These are phyloP conservation scores for Zizania latifolia DNA, from an alignment of 176 grass and related monocot genomes.

Conservation along the genomic window DNA sequence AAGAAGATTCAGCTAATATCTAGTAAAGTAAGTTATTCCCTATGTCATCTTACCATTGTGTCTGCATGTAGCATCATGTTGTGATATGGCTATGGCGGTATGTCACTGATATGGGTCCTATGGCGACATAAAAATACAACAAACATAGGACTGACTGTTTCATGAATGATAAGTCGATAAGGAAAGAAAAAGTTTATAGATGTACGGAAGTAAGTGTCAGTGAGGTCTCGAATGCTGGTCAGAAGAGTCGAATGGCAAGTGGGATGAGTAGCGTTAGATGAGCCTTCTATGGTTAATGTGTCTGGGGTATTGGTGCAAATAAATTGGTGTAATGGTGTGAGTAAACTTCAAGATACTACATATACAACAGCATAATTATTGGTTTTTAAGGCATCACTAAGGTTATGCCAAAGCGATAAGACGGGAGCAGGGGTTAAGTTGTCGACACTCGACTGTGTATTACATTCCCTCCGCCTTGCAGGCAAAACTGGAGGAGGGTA, in stretches of 20 bases:
- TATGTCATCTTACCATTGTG: neutral
- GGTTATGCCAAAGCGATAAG: too few relatives aligned
- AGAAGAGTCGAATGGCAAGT: neutral
- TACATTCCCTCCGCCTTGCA: too few relatives aligned
- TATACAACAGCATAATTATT: too few relatives aligned
- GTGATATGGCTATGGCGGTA: neutral
- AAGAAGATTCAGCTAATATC: slow-evolving; percentile 54
- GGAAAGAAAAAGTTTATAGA: neutral
- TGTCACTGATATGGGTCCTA: neutral
- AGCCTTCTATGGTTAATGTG: neutral
- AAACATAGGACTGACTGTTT: neutral
- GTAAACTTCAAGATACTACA: neutral
- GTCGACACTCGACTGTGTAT: too few relatives aligned
- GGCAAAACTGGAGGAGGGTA: too few relatives aligned
- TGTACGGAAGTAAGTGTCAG: too few relatives aligned
- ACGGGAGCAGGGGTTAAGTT: too few relatives aligned
- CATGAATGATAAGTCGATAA: neutral
- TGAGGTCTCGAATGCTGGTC: neutral
- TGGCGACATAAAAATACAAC: neutral
- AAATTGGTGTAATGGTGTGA: neutral
- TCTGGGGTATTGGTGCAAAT: neutral
- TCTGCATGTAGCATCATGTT: neutral
- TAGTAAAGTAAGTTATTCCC: slow-evolving; percentile 39
- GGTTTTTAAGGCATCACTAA: too few relatives aligned
- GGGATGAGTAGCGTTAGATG: neutral